Evolutionary conservation across 306 rosid species (phyloP).

Genomic region (Dalbergia cultrata): DNA sequence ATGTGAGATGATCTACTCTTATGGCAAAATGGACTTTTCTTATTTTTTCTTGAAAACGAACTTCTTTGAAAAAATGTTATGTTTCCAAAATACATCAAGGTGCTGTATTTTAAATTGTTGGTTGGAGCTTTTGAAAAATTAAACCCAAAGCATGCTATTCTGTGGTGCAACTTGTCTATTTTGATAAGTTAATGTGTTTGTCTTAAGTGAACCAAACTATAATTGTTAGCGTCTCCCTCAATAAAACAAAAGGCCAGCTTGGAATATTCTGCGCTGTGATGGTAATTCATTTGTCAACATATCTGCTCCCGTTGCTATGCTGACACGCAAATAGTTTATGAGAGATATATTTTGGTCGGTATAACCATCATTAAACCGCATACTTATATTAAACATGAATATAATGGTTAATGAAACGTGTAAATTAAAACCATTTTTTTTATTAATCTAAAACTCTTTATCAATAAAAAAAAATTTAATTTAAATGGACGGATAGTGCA

Average conservation of each 20-base stretch:
- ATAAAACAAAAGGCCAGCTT: not conserved
- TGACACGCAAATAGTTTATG: not conserved
- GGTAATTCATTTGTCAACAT: conserved; percentile 20
- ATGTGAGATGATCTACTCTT: too few species aligned
- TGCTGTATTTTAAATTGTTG: too few species aligned
- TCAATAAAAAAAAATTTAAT: not conserved
- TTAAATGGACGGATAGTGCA: not conserved
- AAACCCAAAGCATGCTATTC: too few species aligned
- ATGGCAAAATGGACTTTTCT: too few species aligned
- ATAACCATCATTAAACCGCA: conserved; percentile 5
- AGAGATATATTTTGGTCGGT: not conserved
- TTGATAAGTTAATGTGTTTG: too few species aligned
- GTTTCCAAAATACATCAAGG: not conserved
- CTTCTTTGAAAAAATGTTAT: not conserved
- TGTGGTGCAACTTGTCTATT: not conserved
- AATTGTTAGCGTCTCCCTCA: not conserved
- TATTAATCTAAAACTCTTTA: too few species aligned
- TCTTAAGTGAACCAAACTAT: not conserved
- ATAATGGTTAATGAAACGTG: not conserved
- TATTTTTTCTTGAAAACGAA: not conserved
- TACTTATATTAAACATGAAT: not conserved
- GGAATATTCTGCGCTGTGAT: conserved; percentile 38
- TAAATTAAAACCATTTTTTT: not conserved
- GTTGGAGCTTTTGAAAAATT: too few species aligned
- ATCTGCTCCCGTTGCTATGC: not conserved